Conservation (phyloP, 306 rosid genomes). For the Quercus agrifolia region DNA sequence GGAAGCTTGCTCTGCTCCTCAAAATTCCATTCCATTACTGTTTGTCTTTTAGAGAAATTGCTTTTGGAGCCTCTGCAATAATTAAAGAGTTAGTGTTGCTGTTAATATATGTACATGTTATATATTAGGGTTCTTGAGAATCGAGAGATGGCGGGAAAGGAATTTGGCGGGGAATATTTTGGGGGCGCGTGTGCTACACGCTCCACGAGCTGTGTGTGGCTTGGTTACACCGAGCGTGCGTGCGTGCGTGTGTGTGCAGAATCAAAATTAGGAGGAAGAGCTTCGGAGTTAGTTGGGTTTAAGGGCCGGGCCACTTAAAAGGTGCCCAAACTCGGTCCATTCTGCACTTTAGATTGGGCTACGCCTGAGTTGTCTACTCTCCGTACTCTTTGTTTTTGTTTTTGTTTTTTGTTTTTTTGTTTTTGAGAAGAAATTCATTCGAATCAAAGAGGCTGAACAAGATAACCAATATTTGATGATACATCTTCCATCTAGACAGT, state of each 20-base stretch:
- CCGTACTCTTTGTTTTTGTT: too few species aligned
- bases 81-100: background rate
- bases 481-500: too few species aligned
- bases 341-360: too few species aligned
- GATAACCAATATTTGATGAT: too few species aligned
- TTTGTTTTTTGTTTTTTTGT: too few species aligned
- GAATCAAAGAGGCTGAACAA: too few species aligned
- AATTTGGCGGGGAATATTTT: slow-evolving; percentile 34
- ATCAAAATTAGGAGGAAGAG: background rate
- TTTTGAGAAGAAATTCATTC: too few species aligned
- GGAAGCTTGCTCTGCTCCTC: slow-evolving; percentile 72
- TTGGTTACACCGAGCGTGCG: background rate
- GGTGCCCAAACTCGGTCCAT: background rate
- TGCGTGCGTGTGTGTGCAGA: background rate
- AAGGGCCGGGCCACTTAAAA: background rate
- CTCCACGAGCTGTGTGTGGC: background rate
- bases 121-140: background rate
- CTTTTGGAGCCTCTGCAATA: background rate
- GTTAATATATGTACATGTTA: background rate
- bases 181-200: slow-evolving; percentile 14
- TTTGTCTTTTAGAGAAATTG: background rate
- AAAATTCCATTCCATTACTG: slow-evolving; percentile 55
- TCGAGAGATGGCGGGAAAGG: slow-evolving; percentile 63
- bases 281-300: background rate
- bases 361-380: too few species aligned